These are phyloP conservation scores for Vaccinium corymbosum DNA, from an alignment of 148 eudicot genomes.

Conservation along the genomic window DNA sequence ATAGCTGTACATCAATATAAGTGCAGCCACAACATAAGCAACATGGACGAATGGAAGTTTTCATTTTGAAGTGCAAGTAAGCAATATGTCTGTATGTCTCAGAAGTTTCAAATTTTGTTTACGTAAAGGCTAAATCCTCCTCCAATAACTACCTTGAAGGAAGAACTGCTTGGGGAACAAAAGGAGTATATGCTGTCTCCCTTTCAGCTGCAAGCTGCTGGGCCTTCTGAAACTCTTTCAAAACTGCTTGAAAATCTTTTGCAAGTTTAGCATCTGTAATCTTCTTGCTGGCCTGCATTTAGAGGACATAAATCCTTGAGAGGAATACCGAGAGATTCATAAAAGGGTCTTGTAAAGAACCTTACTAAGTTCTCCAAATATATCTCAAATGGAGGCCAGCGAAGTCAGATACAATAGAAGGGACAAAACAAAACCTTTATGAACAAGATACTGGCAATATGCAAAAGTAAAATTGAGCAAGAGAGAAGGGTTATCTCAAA, in stretches of 20 bases:
- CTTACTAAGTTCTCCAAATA: neutral
- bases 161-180: conserved; percentile 28
- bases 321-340: neutral
- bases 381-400: neutral
- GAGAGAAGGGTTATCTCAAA: neutral
- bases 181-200: conserved; percentile 33
- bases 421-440: neutral
- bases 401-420: neutral
- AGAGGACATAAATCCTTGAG: neutral
- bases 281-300: conserved; percentile 34
- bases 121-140: neutral
- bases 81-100: neutral
- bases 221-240: conserved; percentile 40
- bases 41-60: neutral
- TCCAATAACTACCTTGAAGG: conserved; percentile 23
- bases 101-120: neutral
- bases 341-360: neutral
- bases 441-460: neutral
- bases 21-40: conserved; percentile 1
- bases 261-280: conserved; percentile 41
- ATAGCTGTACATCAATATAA: conserved; percentile 17
- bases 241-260: conserved; percentile 37
- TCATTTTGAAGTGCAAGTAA: neutral
- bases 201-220: conserved; percentile 38
- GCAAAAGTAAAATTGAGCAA: too few species aligned